A percentile compares a stretch with the other conserved stretches of the same genome.
phyloP scores from a whole-genome alignment of 495 filamentous ascomycete genomes.

The Hypoxylon rickii region DNA sequence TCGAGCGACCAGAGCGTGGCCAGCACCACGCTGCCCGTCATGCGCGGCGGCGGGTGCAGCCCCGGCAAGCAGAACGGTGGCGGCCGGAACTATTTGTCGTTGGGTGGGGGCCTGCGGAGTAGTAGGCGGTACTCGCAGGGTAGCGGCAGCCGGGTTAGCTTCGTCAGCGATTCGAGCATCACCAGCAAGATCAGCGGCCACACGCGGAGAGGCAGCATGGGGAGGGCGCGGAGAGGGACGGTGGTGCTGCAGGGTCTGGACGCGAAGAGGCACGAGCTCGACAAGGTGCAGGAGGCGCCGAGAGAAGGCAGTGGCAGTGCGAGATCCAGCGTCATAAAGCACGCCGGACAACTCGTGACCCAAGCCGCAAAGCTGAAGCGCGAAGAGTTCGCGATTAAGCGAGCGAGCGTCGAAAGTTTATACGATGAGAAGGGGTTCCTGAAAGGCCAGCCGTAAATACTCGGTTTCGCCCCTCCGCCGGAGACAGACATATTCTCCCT shows the following conservation, averaged over 20 bases:
- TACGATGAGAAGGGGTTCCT: slow-evolving; percentile 54
- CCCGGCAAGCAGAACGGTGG: slow-evolving; percentile 28
- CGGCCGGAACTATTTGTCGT: slow-evolving; percentile 37
- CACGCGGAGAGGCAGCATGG: neutral
- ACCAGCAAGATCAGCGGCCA: neutral
- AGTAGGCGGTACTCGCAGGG: neutral
- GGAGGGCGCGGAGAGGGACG: slow-evolving; percentile 19
- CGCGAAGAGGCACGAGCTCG: slow-evolving; percentile 8
- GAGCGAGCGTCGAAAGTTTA: slow-evolving; percentile 34
- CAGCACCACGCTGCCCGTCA: slow-evolving; percentile 36
- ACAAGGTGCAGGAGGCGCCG: slow-evolving; percentile 6
- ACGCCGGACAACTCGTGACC: slow-evolving; percentile 13
- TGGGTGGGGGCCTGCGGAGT: slow-evolving; percentile 18
- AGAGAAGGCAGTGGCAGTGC: slow-evolving; percentile 8
- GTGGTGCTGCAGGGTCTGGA: slow-evolving; percentile 24
- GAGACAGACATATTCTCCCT: slow-evolving; percentile 3
- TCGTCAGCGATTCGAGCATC: neutral
- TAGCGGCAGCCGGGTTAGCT: neutral
- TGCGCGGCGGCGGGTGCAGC: slow-evolving; percentile 39
- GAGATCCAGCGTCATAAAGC: slow-evolving; percentile 1
- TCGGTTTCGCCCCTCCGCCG: too few relatives aligned
- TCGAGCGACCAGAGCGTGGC: slow-evolving; percentile 35
- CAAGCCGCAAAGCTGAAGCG: slow-evolving; percentile 15
- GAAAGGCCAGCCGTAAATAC: slow-evolving; percentile 23
- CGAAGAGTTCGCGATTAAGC: slow-evolving; percentile 9